Evolutionary conservation across 352 stramenopile genomes (phyloP), one percentile per base, ranked within the genome.

Genomic region (Pythium sukuiense): DNA sequence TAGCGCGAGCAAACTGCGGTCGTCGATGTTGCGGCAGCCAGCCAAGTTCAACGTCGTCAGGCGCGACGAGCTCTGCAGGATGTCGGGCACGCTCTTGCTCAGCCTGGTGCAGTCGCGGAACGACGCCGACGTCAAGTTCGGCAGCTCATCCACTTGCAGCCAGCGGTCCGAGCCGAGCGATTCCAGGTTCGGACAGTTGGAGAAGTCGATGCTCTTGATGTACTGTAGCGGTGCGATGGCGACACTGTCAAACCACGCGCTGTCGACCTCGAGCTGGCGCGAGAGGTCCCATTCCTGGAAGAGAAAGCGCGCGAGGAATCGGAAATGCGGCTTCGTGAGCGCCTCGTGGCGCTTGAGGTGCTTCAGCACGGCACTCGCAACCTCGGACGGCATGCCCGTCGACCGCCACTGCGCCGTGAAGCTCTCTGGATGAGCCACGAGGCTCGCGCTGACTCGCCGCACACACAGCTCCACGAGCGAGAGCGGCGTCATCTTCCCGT

Each of bases 171-270:
- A 81, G 0, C 83, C 85, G 7, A 91, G 61, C 39, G 80, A 71
- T 20, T 77, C 61, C 18, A 93, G 67, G 55, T 88, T 73, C 3
- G 69, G 63, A 49, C 85, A 94, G 0, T 80, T 76, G 0, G 77
- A 76, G 1, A 92, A 43, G 52, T 94, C 63, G 43, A 94, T 76
- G 26, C 71, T 81, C 58, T 79, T 78, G 24, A 94, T 55, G 16
- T 87, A 76, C 54, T 81, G 73, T 24, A 87, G 48, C 5, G 76
- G 76, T 16, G 61, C 65, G 7, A 68, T 59, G 2, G 79, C 71
- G 6, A 91, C 64, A 8, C 72, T 71, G 50, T 89, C 71, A 37
- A 94, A 92, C 85, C 85, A 94, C 54, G 80, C 74, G 49, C 83
- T 77, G 14, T 86, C 63, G 0, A 92, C 73, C 9, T 92, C 72